Percentiles rank a stretch among this genome's conserved stretches.
Conservation (phyloP, 2,329 filamentous ascomycete species). For the Cladosporium cucumerinum region DNA sequence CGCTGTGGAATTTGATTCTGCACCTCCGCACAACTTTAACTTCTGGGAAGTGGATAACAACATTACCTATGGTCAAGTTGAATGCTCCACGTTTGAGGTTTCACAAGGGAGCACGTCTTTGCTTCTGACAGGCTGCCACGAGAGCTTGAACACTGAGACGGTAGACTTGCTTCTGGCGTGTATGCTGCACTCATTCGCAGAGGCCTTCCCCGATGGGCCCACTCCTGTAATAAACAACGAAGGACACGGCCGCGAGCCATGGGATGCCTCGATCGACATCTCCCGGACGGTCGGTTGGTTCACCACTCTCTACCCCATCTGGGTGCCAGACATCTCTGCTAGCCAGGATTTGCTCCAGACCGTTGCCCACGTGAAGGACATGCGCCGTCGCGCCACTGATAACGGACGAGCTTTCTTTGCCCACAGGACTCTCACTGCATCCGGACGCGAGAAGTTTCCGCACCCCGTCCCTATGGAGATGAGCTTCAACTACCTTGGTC, state of each 20-base stretch:
- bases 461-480: constrained; percentile 14
- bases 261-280: constrained; percentile 46
- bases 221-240: constrained; percentile 47
- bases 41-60: constrained; percentile 41
- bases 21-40: constrained; percentile 30
- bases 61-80: constrained; percentile 5
- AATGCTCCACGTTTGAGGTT: constrained; percentile 9
- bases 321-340: background rate
- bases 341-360: constrained; percentile 10
- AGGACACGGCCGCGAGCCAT: constrained; percentile 48
- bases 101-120: constrained; percentile 26
- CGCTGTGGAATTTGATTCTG: background rate
- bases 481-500: constrained; percentile 12
- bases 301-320: constrained; percentile 35
- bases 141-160: constrained; percentile 35
- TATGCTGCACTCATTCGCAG: constrained; percentile 42
- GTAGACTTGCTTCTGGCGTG: constrained; percentile 38
- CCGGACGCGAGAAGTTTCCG: constrained; percentile 7
- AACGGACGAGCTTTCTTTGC: constrained; percentile 14
- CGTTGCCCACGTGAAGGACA: constrained; percentile 7
- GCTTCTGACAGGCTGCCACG: constrained; percentile 27
- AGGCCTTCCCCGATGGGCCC: constrained; percentile 41
- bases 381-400: constrained; percentile 7
- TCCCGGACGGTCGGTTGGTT: constrained; percentile 53
- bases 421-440: constrained; percentile 4